These are phyloP conservation scores for Paraphaeosphaeria minitans DNA, from an alignment of 2,329 filamentous ascomycete species.

Conservation along the genomic window DNA sequence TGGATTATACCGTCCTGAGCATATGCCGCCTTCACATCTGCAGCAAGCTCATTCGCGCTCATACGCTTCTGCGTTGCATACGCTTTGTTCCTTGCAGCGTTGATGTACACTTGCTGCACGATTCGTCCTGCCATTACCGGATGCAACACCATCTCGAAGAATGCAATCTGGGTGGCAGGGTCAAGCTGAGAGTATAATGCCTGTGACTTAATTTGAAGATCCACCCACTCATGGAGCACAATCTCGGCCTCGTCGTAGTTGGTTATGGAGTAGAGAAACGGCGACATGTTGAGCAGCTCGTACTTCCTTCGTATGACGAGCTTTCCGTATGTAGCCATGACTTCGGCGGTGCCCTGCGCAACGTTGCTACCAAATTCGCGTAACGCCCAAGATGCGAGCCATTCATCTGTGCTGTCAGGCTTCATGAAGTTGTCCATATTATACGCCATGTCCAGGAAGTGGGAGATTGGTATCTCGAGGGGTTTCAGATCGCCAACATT, in stretches of 20 bases:
- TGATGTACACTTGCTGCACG: conserved; percentile 50
- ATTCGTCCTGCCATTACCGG: conserved; percentile 60
- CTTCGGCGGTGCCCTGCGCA: conserved; percentile 53
- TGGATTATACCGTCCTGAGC: conserved; percentile 28
- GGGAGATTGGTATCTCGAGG: conserved; percentile 59
- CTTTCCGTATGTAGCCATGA: conserved; percentile 61
- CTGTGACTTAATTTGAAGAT: conserved; percentile 58
- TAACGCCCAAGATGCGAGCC: conserved; percentile 61
- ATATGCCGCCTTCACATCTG: conserved; percentile 27
- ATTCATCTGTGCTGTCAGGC: conserved; percentile 46
- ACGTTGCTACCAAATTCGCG: conserved; percentile 60
- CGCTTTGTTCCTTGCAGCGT: conserved; percentile 26
- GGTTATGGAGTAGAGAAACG: conserved; percentile 57
- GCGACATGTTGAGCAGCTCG: conserved; percentile 61
- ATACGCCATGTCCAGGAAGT: conserved; percentile 70
- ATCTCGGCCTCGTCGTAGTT: conserved; percentile 66
- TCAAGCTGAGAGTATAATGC: conserved; percentile 59
- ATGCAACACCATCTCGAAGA: conserved; percentile 65
- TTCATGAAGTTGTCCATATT: conserved; percentile 61
- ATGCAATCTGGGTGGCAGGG: conserved; percentile 57
- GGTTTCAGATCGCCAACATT: conserved; percentile 69
- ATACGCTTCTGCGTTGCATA: conserved; percentile 34
- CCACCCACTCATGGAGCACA: conserved; percentile 59
- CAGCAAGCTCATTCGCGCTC: conserved; percentile 29
- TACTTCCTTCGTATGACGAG: conserved; percentile 62